phyloP scores from a whole-genome alignment of 176 grass and related monocot genomes.

The Oryza longistaminata region DNA sequence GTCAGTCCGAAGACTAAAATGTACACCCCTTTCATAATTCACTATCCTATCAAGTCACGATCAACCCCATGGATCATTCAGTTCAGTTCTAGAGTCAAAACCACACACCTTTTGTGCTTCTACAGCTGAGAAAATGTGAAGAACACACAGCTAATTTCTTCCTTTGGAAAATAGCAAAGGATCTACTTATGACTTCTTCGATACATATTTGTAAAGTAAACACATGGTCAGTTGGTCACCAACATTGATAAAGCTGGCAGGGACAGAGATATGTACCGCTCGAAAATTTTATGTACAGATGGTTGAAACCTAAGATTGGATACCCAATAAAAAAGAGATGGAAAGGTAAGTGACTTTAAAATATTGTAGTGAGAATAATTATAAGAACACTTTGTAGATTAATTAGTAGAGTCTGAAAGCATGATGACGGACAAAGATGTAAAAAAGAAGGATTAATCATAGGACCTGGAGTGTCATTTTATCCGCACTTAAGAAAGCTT shows the following conservation, averaged over 20 bases:
- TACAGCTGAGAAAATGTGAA: background rate
- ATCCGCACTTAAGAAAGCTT: background rate
- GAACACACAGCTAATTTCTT: background rate
- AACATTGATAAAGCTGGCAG: background rate
- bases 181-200: background rate
- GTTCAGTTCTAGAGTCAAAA: background rate
- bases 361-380: background rate
- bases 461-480: background rate
- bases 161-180: background rate
- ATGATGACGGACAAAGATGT: background rate
- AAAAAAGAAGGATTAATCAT: background rate
- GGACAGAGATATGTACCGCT: background rate
- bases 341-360: background rate
- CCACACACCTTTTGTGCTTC: background rate
- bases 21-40: background rate
- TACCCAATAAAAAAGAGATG: background rate
- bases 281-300: background rate
- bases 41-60: background rate
- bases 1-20: background rate
- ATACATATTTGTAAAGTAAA: background rate
- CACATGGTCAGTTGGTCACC: background rate
- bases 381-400: background rate
- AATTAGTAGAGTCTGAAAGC: slow-evolving; percentile 8
- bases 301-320: background rate
- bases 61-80: background rate